Evolutionary conservation across 2,329 filamentous ascomycete species (phyloP).

Genomic region (Teratosphaeria nubilosa): DNA sequence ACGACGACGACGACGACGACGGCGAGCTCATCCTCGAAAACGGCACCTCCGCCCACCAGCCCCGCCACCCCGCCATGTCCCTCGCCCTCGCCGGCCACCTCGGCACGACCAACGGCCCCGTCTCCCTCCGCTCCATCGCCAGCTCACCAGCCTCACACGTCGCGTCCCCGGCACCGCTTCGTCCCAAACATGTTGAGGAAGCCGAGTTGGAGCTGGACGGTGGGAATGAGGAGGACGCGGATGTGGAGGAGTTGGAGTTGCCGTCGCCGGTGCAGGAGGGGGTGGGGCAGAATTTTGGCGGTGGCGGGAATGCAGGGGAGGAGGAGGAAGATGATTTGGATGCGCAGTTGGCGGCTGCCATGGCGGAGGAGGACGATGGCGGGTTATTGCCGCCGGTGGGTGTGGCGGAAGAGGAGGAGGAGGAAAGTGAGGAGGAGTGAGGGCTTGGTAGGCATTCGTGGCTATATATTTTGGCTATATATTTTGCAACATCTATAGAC

Average conservation of each 20-base stretch:
- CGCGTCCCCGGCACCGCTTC: neutral
- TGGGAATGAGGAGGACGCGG: neutral
- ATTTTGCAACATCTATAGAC: no score
- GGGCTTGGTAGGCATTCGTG: neutral
- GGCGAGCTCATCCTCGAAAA: conserved; percentile 27
- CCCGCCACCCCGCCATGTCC: neutral
- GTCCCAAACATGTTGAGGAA: neutral
- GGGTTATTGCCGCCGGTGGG: neutral
- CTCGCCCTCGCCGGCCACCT: neutral
- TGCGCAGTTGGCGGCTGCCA: neutral
- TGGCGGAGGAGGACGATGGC: neutral
- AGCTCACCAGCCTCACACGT: neutral
- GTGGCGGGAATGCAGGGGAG: neutral
- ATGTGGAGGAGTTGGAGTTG: neutral
- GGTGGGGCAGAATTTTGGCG: neutral
- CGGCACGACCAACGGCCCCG: neutral
- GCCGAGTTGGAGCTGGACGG: neutral
- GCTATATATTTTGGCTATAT: no score
- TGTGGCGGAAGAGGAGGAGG: neutral
- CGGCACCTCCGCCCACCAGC: conserved; percentile 7
- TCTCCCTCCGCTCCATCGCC: neutral
- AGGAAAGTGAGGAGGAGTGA: neutral
- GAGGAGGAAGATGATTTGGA: neutral
- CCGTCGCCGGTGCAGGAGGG: neutral
- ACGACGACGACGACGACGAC: conserved; percentile 15